These are phyloP conservation scores for Dendrocalamus latiflorus DNA, from an alignment of 202 grass and related monocot species.

Conservation along the genomic window DNA sequence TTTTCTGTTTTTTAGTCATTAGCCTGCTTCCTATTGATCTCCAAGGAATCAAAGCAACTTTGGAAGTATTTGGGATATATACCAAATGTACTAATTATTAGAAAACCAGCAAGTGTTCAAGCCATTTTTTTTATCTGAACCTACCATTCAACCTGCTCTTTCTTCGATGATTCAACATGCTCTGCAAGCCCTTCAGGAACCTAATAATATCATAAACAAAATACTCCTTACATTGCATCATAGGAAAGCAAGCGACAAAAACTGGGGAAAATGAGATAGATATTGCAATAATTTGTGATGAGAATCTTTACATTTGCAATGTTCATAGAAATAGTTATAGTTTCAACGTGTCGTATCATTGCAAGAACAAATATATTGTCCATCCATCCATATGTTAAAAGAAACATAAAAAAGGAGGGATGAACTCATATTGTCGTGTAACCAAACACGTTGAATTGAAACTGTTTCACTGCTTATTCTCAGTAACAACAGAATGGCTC, in stretches of 20 bases:
- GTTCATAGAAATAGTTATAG: too few species aligned
- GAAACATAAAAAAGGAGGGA: too few species aligned
- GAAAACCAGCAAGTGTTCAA: background rate
- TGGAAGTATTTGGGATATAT: too few species aligned
- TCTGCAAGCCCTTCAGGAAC: slow-evolving; percentile 29
- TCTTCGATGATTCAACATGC: slow-evolving; percentile 38
- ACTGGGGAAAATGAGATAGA: background rate
- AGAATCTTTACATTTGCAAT: background rate
- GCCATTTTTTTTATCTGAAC: background rate
- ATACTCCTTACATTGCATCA: background rate
- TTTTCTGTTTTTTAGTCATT: background rate
- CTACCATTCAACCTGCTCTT: slow-evolving; percentile 38
- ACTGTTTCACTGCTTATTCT: too few species aligned
- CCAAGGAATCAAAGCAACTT: background rate
- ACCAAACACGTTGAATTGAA: too few species aligned
- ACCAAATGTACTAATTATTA: background rate
- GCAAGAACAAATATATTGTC: too few species aligned
- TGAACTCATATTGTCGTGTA: too few species aligned
- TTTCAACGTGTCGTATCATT: too few species aligned
- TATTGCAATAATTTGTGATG: too few species aligned
- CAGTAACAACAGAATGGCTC: too few species aligned
- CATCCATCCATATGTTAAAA: too few species aligned
- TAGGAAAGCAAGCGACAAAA: background rate
- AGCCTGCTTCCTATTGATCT: background rate
- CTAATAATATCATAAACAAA: background rate